Evolutionary conservation across 1,284 basidiomycete genomes (phyloP).

Genomic region (Marasmius sp.): DNA sequence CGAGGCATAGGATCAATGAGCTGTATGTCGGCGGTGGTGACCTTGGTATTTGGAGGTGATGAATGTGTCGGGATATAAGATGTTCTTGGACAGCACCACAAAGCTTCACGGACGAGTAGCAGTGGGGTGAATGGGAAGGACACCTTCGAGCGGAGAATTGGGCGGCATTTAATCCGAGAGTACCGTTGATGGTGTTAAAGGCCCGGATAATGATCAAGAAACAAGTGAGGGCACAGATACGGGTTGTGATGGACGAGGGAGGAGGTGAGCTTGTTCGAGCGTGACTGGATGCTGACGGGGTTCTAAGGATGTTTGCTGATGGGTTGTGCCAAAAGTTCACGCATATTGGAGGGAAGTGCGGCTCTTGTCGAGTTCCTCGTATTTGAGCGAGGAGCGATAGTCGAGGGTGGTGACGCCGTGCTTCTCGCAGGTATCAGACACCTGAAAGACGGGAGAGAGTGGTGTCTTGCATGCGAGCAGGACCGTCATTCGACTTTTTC

Average conservation of each 20-base stretch:
- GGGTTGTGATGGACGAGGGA: background rate
- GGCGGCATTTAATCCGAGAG: slow-evolving; percentile 65
- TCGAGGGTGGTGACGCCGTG: too few relatives aligned
- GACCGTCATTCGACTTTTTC: too few relatives aligned
- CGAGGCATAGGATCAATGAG: slow-evolving; percentile 81
- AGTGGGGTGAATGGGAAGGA: slow-evolving; percentile 80
- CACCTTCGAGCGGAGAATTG: slow-evolving; percentile 62
- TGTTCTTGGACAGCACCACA: slow-evolving; percentile 83
- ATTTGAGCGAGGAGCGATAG: too few relatives aligned
- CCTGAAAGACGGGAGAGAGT: too few relatives aligned
- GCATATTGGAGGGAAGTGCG: too few relatives aligned
- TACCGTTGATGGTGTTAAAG: slow-evolving; percentile 38
- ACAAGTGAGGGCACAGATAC: slow-evolving; percentile 15
- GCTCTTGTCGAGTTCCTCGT: too few relatives aligned
- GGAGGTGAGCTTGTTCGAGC: background rate
- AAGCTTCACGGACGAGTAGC: slow-evolving; percentile 75
- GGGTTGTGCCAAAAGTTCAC: too few relatives aligned
- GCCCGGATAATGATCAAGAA: slow-evolving; percentile 45
- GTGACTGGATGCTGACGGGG: too few relatives aligned
- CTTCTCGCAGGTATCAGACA: too few relatives aligned
- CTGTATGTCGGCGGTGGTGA: slow-evolving; percentile 69
- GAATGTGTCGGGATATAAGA: too few relatives aligned
- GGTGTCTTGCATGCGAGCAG: too few relatives aligned
- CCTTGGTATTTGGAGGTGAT: slow-evolving; percentile 83
- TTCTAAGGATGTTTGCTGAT: too few relatives aligned